These are phyloP conservation scores for Helminthosporium solani DNA, from an alignment of 2,329 filamentous ascomycete genomes.

Conservation along the genomic window DNA sequence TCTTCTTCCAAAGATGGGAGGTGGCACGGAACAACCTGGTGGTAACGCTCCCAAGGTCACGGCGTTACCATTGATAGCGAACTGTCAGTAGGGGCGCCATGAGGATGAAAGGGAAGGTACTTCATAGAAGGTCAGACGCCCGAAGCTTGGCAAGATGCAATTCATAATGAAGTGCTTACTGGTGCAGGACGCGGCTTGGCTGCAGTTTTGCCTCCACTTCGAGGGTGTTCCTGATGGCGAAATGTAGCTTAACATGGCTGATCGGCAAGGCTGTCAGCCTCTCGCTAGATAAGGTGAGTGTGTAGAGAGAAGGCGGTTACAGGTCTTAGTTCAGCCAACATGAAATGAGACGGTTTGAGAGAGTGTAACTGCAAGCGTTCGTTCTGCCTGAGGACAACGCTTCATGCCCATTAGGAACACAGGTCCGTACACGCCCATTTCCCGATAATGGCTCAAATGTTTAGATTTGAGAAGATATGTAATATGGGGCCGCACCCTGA, in stretches of 20 bases:
- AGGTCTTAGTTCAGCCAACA: slow-evolving; percentile 12
- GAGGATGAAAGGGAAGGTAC: slow-evolving; percentile 17
- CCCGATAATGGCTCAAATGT: slow-evolving; percentile 15
- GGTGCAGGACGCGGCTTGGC: slow-evolving; percentile 32
- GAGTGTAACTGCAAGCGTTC: slow-evolving; percentile 7
- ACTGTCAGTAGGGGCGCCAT: slow-evolving; percentile 16
- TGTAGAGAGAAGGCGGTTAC: slow-evolving; percentile 16
- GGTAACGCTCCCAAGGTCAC: slow-evolving; percentile 24
- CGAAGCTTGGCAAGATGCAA: slow-evolving; percentile 30
- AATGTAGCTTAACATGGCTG: slow-evolving; percentile 17
- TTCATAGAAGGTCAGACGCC: slow-evolving; percentile 19
- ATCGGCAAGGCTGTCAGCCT: slow-evolving; percentile 19
- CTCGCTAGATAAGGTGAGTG: slow-evolving; percentile 22
- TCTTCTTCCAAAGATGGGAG: slow-evolving; percentile 32
- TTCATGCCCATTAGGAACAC: slow-evolving; percentile 14
- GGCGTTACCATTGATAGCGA: slow-evolving; percentile 25
- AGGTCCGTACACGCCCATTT: slow-evolving; percentile 17
- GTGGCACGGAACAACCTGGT: slow-evolving; percentile 29
- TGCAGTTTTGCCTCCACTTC: slow-evolving; percentile 16
- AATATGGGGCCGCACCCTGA: slow-evolving; percentile 12
- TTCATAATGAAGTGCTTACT: slow-evolving; percentile 36
- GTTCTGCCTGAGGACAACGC: slow-evolving; percentile 9
- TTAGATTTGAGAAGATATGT: slow-evolving; percentile 12
- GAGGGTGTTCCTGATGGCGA: slow-evolving; percentile 12
- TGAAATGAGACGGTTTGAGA: slow-evolving; percentile 16